Conservation (phyloP, 192 early-diverging fungal species). For the Rhizophagus clarus region DNA sequence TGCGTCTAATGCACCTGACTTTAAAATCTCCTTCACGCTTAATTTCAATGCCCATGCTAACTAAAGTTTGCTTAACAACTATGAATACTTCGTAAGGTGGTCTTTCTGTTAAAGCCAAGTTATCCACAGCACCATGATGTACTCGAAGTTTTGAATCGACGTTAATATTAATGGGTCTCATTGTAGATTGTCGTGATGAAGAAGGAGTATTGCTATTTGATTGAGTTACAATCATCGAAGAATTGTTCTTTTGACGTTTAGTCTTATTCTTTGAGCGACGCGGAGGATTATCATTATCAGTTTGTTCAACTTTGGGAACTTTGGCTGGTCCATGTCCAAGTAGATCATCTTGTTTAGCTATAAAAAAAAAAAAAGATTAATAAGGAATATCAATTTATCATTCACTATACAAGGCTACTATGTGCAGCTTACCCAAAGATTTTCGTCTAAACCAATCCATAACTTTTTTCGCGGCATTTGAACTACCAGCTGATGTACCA, state of each 20-base stretch:
- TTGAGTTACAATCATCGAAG: conserved; percentile 16
- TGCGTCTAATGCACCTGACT: conserved; percentile 54
- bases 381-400: background rate
- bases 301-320: background rate
- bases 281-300: background rate
- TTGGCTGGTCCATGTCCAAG: background rate
- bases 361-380: conserved; percentile 8
- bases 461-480: conserved; percentile 64
- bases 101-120: conserved; percentile 65
- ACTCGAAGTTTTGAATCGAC: conserved; percentile 63
- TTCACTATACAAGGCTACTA: background rate
- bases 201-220: conserved; percentile 13
- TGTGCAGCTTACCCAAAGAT: conserved; percentile 44
- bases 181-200: conserved; percentile 35
- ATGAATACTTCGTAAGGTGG: conserved; percentile 69
- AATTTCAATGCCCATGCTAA: conserved; percentile 55
- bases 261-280: background rate
- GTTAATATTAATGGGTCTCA: conserved; percentile 19
- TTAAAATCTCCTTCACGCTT: conserved; percentile 60
- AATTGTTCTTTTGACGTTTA: conserved; percentile 11
- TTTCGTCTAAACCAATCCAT: conserved; percentile 77
- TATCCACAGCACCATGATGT: conserved; percentile 75
- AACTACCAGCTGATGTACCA: conserved; percentile 25
- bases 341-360: conserved; percentile 23
- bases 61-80: conserved; percentile 61